Evolutionary conservation across 2,329 filamentous ascomycete genomes (phyloP).

Genomic region (Basipetospora chlamydospora): DNA sequence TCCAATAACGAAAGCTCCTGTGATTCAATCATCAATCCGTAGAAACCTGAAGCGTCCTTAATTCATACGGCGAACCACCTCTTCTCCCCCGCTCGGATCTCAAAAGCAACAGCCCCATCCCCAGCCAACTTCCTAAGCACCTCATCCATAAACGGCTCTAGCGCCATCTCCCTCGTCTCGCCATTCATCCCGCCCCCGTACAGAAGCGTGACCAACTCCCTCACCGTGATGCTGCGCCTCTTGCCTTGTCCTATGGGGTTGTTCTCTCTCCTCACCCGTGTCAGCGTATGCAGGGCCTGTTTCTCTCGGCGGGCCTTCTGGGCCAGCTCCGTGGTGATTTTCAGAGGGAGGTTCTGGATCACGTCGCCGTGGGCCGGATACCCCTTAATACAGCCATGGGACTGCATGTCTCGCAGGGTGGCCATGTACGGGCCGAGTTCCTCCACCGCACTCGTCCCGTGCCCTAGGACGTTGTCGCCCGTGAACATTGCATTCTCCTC

Average conservation of each 20-base stretch:
- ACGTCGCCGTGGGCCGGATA: slow-evolving; percentile 84
- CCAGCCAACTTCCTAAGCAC: slow-evolving; percentile 26
- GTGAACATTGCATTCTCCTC: slow-evolving; percentile 80
- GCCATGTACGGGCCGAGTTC: slow-evolving; percentile 54
- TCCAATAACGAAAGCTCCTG: no score
- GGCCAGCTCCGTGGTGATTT: slow-evolving; percentile 35
- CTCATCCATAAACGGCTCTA: slow-evolving; percentile 29
- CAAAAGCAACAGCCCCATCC: slow-evolving; percentile 26
- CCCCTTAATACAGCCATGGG: slow-evolving; percentile 48
- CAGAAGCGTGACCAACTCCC: slow-evolving; percentile 25
- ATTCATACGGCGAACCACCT: slow-evolving; percentile 19
- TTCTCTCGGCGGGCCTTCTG: slow-evolving; percentile 24
- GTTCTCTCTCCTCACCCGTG: slow-evolving; percentile 1
- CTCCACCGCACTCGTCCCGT: slow-evolving; percentile 77
- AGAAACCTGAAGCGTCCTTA: no score
- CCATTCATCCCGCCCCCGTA: slow-evolving; percentile 23
- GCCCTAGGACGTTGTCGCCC: slow-evolving; percentile 76
- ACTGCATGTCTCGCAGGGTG: slow-evolving; percentile 55
- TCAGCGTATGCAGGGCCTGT: slow-evolving; percentile 22
- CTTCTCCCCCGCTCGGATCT: slow-evolving; percentile 18
- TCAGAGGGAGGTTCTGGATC: slow-evolving; percentile 55
- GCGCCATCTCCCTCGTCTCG: slow-evolving; percentile 17
- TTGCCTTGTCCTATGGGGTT: slow-evolving; percentile 10
- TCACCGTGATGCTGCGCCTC: slow-evolving; percentile 20
- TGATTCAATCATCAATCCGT: no score